phyloP scores from a whole-genome alignment of 768 basidiomycete genomes.

The Grammothele lineata region DNA sequence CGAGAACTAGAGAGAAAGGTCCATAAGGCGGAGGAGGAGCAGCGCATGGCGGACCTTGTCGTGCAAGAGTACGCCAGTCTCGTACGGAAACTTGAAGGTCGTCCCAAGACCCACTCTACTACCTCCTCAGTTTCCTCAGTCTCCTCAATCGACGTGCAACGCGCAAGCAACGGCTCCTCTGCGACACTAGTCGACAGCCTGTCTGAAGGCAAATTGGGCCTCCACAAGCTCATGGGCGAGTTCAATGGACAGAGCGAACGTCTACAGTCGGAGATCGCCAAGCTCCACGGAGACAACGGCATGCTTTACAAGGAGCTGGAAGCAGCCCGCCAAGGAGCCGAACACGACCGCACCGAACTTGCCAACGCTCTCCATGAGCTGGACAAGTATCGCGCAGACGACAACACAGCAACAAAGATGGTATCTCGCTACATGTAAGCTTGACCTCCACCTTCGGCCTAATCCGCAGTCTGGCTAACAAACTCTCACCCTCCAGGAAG shows the following conservation, averaged over 20 bases:
- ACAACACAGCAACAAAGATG: constrained; percentile 76
- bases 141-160: constrained; percentile 7
- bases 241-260: constrained; percentile 45
- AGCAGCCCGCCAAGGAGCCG: constrained; percentile 40
- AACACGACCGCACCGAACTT: constrained; percentile 42
- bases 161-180: constrained; percentile 9
- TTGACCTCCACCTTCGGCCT: constrained; percentile 23
- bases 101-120: constrained; percentile 23
- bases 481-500: too few relatives aligned
- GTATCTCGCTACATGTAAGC: constrained; percentile 83
- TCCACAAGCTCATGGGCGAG: constrained; percentile 46
- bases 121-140: constrained; percentile 9
- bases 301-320: constrained; percentile 38
- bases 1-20: constrained; percentile 43
- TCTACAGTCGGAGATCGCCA: constrained; percentile 39
- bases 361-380: constrained; percentile 46
- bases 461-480: neutral
- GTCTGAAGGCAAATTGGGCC: constrained; percentile 41
- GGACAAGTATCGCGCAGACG: constrained; percentile 55
- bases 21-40: constrained; percentile 50
- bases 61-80: constrained; percentile 74
- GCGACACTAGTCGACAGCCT: constrained; percentile 29
- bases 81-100: constrained; percentile 59
- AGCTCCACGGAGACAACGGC: constrained; percentile 42
- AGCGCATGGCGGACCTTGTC: constrained; percentile 57